Base-by-base conservation (phyloP, 2,329 filamentous ascomycete genomes). In the Neocucurbitaria cava region DNA sequence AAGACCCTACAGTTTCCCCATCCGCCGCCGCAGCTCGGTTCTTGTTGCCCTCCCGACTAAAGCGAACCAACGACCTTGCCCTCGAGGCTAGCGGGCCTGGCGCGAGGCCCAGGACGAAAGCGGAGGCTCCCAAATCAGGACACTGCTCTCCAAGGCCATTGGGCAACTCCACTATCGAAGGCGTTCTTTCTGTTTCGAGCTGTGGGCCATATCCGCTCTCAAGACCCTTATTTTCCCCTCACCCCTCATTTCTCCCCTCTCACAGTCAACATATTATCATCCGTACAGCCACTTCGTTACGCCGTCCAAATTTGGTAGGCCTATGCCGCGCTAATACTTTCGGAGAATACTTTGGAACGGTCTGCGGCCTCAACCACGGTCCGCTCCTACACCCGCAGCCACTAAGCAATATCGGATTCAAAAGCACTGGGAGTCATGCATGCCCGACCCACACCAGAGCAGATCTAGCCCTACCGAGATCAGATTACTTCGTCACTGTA, bases 21-120 rank as follows among this genome's bases (percentile, higher is more conserved):
- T 60, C 64, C 54, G 53, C 58, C 62, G 66, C 65, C 58, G 58
- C 58, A 66, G 63, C 63, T 63, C 67, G 49, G 64, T 66, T 61
- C 63, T 66, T 64, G 65, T 69, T 72, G 64, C 56, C 56, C 61
- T 60, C 62, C 54, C 57, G 59, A 64, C 62, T 68, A 66, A 61
- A 61, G 50, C 54, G 48, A 60, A 54, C 58, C 49, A 57, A 58
- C 66, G 60, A 61, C 52, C n/a, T 56, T 57, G 54, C 52, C 57
- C 46, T 54, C 46, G 54, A 55, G 52, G 58, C 30, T 56, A 46
- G 50, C 54, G 53, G 56, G 49, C 56, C 54, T 55, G 49, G 58
- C 60, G 51, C 54, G 55, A 54, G 52, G 62, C 65, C 59, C 57
- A 69, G 56, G 56, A 67, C 59, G 56, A 62, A 55, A 62, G 67